Evolutionary conservation across 768 basidiomycete species (phyloP).

Genomic region (Fomitopsis serialis): DNA sequence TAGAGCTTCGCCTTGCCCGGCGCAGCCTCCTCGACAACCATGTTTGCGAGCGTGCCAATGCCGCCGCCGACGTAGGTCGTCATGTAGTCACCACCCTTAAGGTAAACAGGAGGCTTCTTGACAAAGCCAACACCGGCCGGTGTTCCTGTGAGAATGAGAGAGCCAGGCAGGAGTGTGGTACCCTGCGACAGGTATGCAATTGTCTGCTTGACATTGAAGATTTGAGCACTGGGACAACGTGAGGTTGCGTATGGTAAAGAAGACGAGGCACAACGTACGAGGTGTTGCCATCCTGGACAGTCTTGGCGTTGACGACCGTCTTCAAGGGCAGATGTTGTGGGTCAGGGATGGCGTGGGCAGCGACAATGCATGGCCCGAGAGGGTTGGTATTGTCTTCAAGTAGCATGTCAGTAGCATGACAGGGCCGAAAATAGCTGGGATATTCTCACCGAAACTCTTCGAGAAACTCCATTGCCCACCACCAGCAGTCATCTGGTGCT

Average conservation of each 20-base stretch:
- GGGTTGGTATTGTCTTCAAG: conserved; percentile 61
- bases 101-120: conserved; percentile 60
- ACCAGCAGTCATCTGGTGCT: conserved; percentile 68
- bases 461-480: conserved; percentile 82
- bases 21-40: conserved; percentile 63
- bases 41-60: conserved; percentile 76
- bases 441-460: conserved; percentile 74
- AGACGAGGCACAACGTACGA: conserved; percentile 40
- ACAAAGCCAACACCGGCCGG: conserved; percentile 81
- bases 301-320: conserved; percentile 58
- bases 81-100: conserved; percentile 73
- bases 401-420: neutral
- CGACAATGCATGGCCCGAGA: conserved; percentile 77
- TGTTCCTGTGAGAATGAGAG: conserved; percentile 79
- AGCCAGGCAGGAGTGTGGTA: conserved; percentile 77
- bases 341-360: conserved; percentile 55
- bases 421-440: neutral
- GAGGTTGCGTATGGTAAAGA: neutral
- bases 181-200: conserved; percentile 79
- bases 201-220: conserved; percentile 75
- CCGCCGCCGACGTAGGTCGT: conserved; percentile 64
- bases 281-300: conserved; percentile 75
- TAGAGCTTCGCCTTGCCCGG: conserved; percentile 36
- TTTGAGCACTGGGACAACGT: conserved; percentile 52
- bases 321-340: conserved; percentile 62